Conservation (phyloP, 495 filamentous ascomycete species). For the Aspergillus ellipticus region DNA sequence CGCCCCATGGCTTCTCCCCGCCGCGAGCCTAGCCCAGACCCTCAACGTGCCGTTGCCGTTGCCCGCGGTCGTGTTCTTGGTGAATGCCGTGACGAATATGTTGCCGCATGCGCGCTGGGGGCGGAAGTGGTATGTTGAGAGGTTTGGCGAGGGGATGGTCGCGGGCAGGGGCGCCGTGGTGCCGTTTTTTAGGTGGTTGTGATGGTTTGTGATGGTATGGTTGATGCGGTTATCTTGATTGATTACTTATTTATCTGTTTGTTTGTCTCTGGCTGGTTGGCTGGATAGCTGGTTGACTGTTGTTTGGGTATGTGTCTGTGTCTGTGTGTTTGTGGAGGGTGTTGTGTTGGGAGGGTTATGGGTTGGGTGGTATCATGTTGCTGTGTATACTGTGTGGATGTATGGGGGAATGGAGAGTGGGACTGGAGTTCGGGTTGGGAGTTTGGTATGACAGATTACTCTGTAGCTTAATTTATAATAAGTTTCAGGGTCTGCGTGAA, state of each 20-base stretch:
- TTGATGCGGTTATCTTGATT: no score
- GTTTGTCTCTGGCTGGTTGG: background rate
- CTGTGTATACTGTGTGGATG: background rate
- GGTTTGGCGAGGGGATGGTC: constrained; percentile 78
- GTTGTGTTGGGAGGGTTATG: no score
- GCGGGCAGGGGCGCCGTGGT: constrained; percentile 75
- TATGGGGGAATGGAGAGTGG: background rate
- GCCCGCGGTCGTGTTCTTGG: constrained; percentile 74
- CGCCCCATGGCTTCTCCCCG: constrained; percentile 52
- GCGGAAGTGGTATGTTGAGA: constrained; percentile 80
- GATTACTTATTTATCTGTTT: background rate
- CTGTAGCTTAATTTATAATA: no score
- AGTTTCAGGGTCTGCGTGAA: no score
- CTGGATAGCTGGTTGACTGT: no score
- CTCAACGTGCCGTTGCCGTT: constrained; percentile 34
- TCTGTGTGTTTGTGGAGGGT: no score
- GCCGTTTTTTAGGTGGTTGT: constrained; percentile 59
- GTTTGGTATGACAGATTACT: no score
- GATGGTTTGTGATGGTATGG: constrained; percentile 8
- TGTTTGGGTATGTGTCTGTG: no score
- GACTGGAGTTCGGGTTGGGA: no score
- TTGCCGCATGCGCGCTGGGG: constrained; percentile 81
- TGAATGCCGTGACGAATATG: constrained; percentile 90
- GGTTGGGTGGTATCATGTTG: background rate
- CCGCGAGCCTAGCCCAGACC: constrained; percentile 41